A percentile compares a stretch with the other conserved stretches of the same genome.
Conservation (phyloP, 306 rosid species). For the Prunus campanulata region DNA sequence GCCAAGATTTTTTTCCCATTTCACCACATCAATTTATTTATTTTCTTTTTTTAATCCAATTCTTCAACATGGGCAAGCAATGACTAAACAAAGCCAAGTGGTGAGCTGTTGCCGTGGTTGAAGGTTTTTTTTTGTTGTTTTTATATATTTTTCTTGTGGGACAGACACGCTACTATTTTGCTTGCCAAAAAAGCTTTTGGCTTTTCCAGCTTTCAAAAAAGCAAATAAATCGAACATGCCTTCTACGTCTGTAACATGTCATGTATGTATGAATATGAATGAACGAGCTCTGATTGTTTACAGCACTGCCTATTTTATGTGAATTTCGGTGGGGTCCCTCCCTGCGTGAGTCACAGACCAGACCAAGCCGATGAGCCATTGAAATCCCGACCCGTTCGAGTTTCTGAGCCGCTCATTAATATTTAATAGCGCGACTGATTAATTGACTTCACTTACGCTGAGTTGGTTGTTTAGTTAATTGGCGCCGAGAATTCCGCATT, state of each 20-base stretch:
- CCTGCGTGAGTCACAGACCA: background rate
- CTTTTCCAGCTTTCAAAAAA: slow-evolving; percentile 31
- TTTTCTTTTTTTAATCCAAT: background rate
- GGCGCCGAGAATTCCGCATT: slow-evolving; percentile 57
- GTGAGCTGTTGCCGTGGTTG: slow-evolving; percentile 8
- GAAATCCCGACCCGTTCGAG: slow-evolving; percentile 1
- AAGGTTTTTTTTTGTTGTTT: background rate
- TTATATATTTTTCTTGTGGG: background rate
- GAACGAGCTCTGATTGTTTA: background rate
- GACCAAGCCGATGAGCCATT: background rate
- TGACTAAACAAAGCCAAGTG: background rate
- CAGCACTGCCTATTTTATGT: background rate
- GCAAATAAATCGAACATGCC: slow-evolving; percentile 26
- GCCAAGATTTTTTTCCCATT: background rate
- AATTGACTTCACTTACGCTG: slow-evolving; percentile 26
- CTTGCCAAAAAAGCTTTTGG: slow-evolving; percentile 5
- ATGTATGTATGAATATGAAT: background rate
- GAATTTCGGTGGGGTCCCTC: background rate
- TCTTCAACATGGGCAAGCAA: background rate
- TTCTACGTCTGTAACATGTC: slow-evolving; percentile 6
- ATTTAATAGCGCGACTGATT: background rate
- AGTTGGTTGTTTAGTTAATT: slow-evolving; percentile 20
- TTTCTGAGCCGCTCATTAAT: slow-evolving; percentile 2
- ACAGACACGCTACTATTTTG: background rate
- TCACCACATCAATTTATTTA: background rate